A percentile compares a stretch with the other conserved stretches of the same genome.
Conservation (phyloP, 805 yeast species). For the Metschnikowia cerradonensis region DNA sequence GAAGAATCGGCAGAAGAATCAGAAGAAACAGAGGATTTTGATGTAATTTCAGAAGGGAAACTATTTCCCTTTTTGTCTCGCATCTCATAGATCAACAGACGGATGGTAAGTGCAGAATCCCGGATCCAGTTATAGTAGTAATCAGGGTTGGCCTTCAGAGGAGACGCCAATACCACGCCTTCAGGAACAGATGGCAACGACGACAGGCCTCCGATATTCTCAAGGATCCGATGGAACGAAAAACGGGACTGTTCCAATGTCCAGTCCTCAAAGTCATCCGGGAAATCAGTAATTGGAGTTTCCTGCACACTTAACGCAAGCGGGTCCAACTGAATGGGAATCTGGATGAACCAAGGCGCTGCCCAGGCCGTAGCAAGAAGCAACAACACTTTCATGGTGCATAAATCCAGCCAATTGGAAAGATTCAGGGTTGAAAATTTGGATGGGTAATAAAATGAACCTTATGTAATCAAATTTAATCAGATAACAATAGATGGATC, state of each 20-base stretch:
- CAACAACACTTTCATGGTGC: not conserved
- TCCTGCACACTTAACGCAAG: not conserved
- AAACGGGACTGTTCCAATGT: constrained; percentile 36
- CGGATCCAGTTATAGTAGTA: constrained; percentile 90
- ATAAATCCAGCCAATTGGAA: not conserved
- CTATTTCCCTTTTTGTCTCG: constrained; percentile 30
- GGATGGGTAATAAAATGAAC: no score
- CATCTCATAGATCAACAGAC: constrained; percentile 55
- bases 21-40: no score
- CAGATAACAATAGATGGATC: no score
- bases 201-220: constrained; percentile 53
- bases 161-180: constrained; percentile 85
- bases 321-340: not conserved
- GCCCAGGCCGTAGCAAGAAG: not conserved
- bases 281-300: not conserved
- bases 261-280: constrained; percentile 35
- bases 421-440: no score
- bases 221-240: constrained; percentile 45
- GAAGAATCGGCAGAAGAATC: no score
- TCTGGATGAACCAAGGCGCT: not conserved
- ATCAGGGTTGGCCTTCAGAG: constrained; percentile 66
- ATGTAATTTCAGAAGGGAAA: no score
- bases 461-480: no score
- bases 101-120: constrained; percentile 80
- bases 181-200: constrained; percentile 35